These are phyloP conservation scores for Coprinopsis sp. DNA, from an alignment of 768 basidiomycete genomes.

Conservation along the genomic window DNA sequence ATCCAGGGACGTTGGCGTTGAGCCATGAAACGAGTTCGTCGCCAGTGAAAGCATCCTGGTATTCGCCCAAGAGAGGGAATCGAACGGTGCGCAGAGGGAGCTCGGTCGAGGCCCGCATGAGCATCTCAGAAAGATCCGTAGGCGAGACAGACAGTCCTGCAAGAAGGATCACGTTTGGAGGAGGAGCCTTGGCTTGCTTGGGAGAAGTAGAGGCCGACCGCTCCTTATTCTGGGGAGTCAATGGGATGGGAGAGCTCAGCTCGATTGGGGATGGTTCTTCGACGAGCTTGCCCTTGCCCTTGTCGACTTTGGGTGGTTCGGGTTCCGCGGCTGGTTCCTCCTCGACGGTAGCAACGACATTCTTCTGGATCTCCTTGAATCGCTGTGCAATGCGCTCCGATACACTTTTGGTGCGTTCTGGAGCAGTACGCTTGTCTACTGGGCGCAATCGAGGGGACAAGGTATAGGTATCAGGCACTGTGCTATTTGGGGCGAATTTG, in stretches of 20 bases:
- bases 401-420: conserved; percentile 69
- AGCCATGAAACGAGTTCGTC: conserved; percentile 89
- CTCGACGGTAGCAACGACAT: conserved; percentile 34
- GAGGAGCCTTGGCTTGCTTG: conserved; percentile 31
- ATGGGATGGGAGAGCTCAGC: conserved; percentile 52
- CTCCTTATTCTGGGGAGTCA: conserved; percentile 49
- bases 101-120: conserved; percentile 66
- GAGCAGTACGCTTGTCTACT: conserved; percentile 44
- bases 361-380: conserved; percentile 74
- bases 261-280: conserved; percentile 32
- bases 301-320: conserved; percentile 61
- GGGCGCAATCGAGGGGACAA: conserved; percentile 69
- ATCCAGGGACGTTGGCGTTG: conserved; percentile 68
- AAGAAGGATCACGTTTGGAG: conserved; percentile 55
- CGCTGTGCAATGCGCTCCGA: conserved; percentile 84
- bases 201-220: conserved; percentile 26
- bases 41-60: conserved; percentile 81
- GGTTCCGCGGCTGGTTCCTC: too few relatives aligned
- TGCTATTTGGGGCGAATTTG: conserved; percentile 76
- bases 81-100: conserved; percentile 68
- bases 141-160: conserved; percentile 71
- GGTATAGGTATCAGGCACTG: conserved; percentile 70
- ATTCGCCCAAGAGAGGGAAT: conserved; percentile 79
- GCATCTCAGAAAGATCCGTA: conserved; percentile 59
- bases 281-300: conserved; percentile 71